Evolutionary conservation across 2,329 filamentous ascomycete species (phyloP).

Genomic region (Diplocarpon mali): DNA sequence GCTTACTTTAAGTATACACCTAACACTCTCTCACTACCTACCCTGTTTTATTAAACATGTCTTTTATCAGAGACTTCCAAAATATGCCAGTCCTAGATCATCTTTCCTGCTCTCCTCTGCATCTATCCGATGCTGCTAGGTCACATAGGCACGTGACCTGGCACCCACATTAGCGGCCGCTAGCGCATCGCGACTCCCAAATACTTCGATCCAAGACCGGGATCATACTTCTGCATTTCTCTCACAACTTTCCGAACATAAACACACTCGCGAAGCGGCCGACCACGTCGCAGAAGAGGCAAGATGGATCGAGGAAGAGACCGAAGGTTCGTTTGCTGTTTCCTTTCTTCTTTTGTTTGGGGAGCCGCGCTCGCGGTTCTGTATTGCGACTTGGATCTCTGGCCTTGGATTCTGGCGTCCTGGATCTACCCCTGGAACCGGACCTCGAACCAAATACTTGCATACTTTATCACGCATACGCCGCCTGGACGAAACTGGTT

Average conservation of each 20-base stretch:
- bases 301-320: slow-evolving; percentile 30
- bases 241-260: not conserved
- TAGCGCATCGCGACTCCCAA: slow-evolving; percentile 2
- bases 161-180: not conserved
- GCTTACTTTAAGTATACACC: not conserved
- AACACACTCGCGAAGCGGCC: not conserved
- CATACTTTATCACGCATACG: too few relatives aligned
- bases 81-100: too few relatives aligned
- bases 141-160: not conserved
- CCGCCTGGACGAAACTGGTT: too few relatives aligned
- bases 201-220: not conserved
- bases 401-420: not conserved
- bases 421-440: not conserved
- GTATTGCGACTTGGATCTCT: too few relatives aligned
- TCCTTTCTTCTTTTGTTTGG: slow-evolving; percentile 1
- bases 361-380: too few relatives aligned
- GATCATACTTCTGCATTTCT: not conserved
- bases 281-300: not conserved
- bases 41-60: too few relatives aligned
- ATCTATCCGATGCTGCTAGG: not conserved
- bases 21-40: too few relatives aligned
- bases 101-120: too few relatives aligned
- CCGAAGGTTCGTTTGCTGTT: slow-evolving; percentile 29
- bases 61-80: too few relatives aligned
- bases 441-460: too few relatives aligned